Evolutionary conservation across 2,329 filamentous ascomycete species (phyloP).

Genomic region (Xylariaceae sp.): DNA sequence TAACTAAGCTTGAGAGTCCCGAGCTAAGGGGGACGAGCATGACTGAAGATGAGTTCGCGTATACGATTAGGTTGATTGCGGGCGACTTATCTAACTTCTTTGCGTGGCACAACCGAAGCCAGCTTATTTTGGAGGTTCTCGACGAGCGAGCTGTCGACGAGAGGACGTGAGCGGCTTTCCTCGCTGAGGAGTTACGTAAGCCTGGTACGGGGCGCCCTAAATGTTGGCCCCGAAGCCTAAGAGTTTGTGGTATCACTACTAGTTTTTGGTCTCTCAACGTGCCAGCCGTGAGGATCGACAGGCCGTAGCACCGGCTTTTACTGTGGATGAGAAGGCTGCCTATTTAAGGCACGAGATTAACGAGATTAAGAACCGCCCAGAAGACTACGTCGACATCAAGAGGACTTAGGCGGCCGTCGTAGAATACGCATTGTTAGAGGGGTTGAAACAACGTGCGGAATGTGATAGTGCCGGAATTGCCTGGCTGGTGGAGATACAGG

Average conservation of each 20-base stretch:
- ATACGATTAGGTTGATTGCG: slow-evolving; percentile 86
- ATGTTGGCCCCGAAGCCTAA: slow-evolving; percentile 88
- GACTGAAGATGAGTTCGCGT: slow-evolving; percentile 81
- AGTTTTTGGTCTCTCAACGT: slow-evolving; percentile 76
- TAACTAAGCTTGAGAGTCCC: slow-evolving; percentile 70
- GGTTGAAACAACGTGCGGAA: slow-evolving; percentile 21
- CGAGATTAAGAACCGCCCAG: slow-evolving; percentile 66
- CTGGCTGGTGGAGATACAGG: slow-evolving; percentile 67
- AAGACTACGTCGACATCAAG: slow-evolving; percentile 50
- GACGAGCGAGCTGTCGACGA: slow-evolving; percentile 68
- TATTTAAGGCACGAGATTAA: slow-evolving; percentile 73
- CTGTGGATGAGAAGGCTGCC: slow-evolving; percentile 59
- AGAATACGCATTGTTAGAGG: too few species aligned
- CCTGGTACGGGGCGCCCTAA: slow-evolving; percentile 75
- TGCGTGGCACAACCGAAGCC: slow-evolving; percentile 89
- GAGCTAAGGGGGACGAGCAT: slow-evolving; percentile 60
- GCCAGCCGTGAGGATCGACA: slow-evolving; percentile 50
- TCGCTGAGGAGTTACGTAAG: slow-evolving; percentile 77
- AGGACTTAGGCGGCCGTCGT: too few species aligned
- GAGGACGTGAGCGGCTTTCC: slow-evolving; percentile 63
- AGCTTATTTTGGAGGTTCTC: slow-evolving; percentile 76
- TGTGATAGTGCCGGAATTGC: slow-evolving; percentile 44
- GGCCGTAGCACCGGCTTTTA: slow-evolving; percentile 67
- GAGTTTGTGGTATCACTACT: slow-evolving; percentile 95
- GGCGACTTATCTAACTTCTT: slow-evolving; percentile 90